Percentiles rank a stretch among this genome's conserved stretches.
phyloP scores from a whole-genome alignment of 2,329 filamentous ascomycete species.

The Aspergillus pseudoterreus region DNA sequence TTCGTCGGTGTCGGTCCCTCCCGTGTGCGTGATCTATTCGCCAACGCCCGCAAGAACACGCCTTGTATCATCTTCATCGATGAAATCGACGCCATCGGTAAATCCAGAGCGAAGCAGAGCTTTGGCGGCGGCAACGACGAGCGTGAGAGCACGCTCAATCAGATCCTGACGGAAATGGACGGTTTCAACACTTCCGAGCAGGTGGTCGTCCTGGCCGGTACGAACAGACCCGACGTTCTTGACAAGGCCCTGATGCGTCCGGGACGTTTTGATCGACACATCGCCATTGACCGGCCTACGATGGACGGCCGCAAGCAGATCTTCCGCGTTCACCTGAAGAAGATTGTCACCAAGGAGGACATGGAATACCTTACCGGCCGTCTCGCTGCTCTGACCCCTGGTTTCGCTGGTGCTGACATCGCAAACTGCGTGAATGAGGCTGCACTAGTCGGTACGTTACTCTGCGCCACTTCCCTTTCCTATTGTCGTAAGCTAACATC shows the following conservation, averaged over 20 bases:
- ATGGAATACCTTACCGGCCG: slow-evolving; percentile 82
- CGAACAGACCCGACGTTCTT: slow-evolving; percentile 89
- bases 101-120: slow-evolving; percentile 76
- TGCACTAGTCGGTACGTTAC: slow-evolving; percentile 77
- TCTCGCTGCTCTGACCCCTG: slow-evolving; percentile 86
- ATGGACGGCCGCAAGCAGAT: slow-evolving; percentile 97
- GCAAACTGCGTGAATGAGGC: slow-evolving; percentile 98
- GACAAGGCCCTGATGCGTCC: slow-evolving; percentile 96
- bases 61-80: slow-evolving; percentile 99
- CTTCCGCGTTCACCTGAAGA: slow-evolving; percentile 88
- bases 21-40: slow-evolving; percentile 89
- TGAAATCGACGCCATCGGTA: slow-evolving; percentile 96
- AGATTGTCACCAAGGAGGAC: slow-evolving; percentile 91
- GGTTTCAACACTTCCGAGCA: slow-evolving; percentile 97
- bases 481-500: slow-evolving; percentile 10
- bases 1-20: slow-evolving; percentile 98
- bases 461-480: background rate
- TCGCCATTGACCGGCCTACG: slow-evolving; percentile 88
- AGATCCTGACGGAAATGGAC: slow-evolving; percentile 99
- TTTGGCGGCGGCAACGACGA: slow-evolving; percentile 94
- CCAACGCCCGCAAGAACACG: slow-evolving; percentile 89
- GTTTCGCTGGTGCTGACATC: slow-evolving; percentile 96
- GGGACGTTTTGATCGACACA: slow-evolving; percentile 95
- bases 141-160: slow-evolving; percentile 93
- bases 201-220: slow-evolving; percentile 93